A percentile compares a stretch with the other conserved stretches of the same genome.
Evolutionary conservation across 225 moss, liverwort and hornwort species (phyloP).

Genomic region (Bryoerythrophyllum caledonicum): DNA sequence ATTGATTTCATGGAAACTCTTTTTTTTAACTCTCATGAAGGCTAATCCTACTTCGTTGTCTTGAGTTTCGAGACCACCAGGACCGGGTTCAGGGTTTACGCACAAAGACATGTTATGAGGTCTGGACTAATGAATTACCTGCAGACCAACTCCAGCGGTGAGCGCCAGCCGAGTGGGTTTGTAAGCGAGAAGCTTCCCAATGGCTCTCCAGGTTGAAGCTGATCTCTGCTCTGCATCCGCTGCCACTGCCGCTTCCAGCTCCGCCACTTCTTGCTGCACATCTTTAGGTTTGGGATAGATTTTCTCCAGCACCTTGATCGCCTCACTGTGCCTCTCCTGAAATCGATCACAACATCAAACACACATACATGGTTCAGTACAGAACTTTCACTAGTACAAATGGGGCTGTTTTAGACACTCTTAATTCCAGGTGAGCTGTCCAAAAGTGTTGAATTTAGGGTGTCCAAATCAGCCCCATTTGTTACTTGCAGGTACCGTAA

Average conservation of each 20-base stretch:
- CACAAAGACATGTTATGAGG: neutral
- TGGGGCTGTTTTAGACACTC: no score
- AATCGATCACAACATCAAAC: neutral
- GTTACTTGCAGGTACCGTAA: neutral
- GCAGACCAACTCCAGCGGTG: constrained; percentile 82
- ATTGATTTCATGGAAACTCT: no score
- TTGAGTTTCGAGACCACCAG: no score
- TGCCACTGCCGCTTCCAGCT: constrained; percentile 56
- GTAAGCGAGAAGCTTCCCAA: constrained; percentile 44
- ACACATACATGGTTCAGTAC: neutral
- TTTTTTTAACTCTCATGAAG: no score
- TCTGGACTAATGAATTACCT: constrained; percentile 36
- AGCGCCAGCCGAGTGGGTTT: constrained; percentile 81
- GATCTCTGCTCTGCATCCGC: constrained; percentile 30
- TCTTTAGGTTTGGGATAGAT: constrained; percentile 64
- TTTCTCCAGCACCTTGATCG: constrained; percentile 51
- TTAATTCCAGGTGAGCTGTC: no score
- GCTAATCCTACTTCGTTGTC: no score
- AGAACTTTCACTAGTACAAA: neutral
- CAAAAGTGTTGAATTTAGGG: neutral
- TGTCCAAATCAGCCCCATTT: neutral
- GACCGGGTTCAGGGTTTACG: no score
- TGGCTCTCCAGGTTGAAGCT: constrained; percentile 24
- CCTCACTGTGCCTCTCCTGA: constrained; percentile 57
- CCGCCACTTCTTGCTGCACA: constrained; percentile 60